Evolutionary conservation across 1,284 basidiomycete species (phyloP), one percentile per base, ranked within the genome.

Genomic region (Porphyrellus sp.): DNA sequence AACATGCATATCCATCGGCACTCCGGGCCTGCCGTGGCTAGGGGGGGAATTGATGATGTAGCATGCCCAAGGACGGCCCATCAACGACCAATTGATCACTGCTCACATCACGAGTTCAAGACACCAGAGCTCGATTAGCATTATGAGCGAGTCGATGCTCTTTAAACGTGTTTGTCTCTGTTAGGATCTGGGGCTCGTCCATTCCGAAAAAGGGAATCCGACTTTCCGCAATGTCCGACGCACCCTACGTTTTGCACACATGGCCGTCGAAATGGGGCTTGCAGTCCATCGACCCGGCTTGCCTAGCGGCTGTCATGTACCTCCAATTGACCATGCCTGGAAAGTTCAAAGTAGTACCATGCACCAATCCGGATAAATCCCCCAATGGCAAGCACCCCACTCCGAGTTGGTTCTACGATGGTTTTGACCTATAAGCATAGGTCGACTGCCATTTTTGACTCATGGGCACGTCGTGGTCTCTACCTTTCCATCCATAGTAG

Each of bases 311-410:
- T 1, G 69, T 86, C 9, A 68, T 89, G 30, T 83, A 82, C 62
- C 76, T 89, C 34, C 87, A 90, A 63, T 68, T 85, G 21, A 69
- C 78, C 16, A 75, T 86, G 39, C 85, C 87, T 2, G 83, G 81
- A 12, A 72, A 77, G 57, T 91, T 86, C 68, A 68, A 69, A 16
- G 68, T 91, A 28, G 72, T 74, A 35, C 79, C 84, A 67, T 85
- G 79, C 59, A 76, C 77, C 15, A 81, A 87, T 64, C 83, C 86
- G 8, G 86, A 89, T 70, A 56, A 77, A n/a, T 89, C 88, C 53
- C 86, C 87, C n/a, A 82, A 76, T 61, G 89, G 89, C 85, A 68
- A 68, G 81, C 33, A 27, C 20, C 11, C n/a, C 35, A 21, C 38
- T 43, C 28, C 33, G 25, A 27, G 39, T 23, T 35, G 30, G 23